phyloP scores from a whole-genome alignment of 2,329 filamentous ascomycete genomes.

The Sporothrix curviconia region DNA sequence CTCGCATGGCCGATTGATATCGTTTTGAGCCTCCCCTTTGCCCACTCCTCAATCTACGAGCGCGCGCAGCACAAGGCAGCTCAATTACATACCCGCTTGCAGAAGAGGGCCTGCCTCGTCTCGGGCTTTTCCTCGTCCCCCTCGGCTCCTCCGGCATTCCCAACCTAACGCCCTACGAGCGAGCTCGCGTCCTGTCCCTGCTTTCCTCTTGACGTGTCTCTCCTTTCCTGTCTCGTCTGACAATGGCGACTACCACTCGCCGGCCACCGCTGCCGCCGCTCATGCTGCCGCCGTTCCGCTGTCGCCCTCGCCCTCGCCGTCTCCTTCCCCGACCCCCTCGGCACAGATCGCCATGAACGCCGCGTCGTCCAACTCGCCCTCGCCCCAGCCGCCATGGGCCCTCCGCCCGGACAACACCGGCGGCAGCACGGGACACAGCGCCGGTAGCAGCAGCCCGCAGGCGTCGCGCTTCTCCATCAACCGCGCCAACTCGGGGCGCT shows the following conservation, averaged over 20 bases:
- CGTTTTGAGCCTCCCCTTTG: too few relatives aligned
- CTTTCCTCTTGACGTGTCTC: not conserved
- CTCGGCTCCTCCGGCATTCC: too few relatives aligned
- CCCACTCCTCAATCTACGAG: too few relatives aligned
- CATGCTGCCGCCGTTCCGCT: not conserved
- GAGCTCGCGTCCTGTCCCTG: too few relatives aligned
- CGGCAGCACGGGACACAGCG: too few relatives aligned
- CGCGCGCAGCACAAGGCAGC: too few relatives aligned
- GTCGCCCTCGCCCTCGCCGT: not conserved
- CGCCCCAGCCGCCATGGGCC: constrained; percentile 9
- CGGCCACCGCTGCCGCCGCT: constrained; percentile 1
- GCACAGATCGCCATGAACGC: not conserved
- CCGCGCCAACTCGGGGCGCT: constrained; percentile 2
- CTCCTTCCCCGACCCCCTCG: not conserved
- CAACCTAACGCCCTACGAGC: not conserved
- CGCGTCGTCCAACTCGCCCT: not conserved
- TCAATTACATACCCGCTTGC: too few relatives aligned
- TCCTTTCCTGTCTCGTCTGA: not conserved
- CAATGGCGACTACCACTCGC: constrained; percentile 4
- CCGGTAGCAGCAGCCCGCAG: constrained; percentile 3
- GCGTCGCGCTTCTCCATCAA: constrained; percentile 11
- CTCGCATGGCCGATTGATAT: not conserved
- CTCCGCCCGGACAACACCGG: not conserved
- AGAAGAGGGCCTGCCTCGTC: too few relatives aligned
- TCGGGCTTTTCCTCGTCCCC: not conserved